Conservation (phyloP, 257 asterid species). For the Plantago elongata region DNA sequence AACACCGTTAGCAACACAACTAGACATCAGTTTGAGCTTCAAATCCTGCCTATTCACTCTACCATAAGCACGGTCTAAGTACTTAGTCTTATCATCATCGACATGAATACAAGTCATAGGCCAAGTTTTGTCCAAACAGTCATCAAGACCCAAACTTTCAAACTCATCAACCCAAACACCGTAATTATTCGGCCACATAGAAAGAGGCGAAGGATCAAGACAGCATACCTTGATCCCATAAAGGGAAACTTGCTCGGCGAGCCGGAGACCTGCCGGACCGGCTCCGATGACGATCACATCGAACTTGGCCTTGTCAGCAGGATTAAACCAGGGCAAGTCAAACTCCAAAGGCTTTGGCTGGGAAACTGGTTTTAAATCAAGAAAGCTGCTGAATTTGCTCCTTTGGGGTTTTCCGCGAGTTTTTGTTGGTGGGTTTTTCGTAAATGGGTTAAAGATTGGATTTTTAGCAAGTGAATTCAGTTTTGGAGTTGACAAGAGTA, state of each 20-base stretch:
- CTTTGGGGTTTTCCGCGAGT: constrained; percentile 24
- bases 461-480: constrained; percentile 23
- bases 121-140: constrained; percentile 77
- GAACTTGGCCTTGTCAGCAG: constrained; percentile 44
- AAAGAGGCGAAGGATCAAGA: constrained; percentile 84
- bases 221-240: constrained; percentile 77
- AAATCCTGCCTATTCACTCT: constrained; percentile 55
- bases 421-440: constrained; percentile 22
- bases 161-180: constrained; percentile 96
- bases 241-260: constrained; percentile 67
- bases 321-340: constrained; percentile 56
- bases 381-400: constrained; percentile 44
- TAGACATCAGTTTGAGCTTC: constrained; percentile 53
- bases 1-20: constrained; percentile 52
- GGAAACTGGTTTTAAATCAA: constrained; percentile 61
- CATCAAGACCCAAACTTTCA: constrained; percentile 56
- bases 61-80: constrained; percentile 73
- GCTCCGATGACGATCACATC: constrained; percentile 81
- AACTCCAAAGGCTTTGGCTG: constrained; percentile 47
- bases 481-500: constrained; percentile 29
- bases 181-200: constrained; percentile 86
- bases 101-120: constrained; percentile 52
- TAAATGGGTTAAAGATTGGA: constrained; percentile 22
- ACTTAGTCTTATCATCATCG: constrained; percentile 55
- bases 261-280: constrained; percentile 91